Conservation (phyloP, 805 yeast genomes). For the Nakazawaea ernobii region DNA sequence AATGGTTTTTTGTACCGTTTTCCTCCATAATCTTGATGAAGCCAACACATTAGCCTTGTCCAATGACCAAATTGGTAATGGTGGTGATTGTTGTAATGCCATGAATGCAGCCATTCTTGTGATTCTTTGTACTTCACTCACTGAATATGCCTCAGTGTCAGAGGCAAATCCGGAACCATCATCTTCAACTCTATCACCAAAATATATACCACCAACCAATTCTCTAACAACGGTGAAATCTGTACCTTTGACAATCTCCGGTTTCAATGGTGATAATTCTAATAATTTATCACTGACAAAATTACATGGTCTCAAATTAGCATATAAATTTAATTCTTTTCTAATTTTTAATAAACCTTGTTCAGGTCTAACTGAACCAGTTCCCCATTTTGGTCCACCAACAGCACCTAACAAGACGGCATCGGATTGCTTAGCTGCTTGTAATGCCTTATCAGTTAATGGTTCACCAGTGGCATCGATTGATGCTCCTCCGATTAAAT, state of each 20-base stretch:
- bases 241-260: constrained; percentile 83
- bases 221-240: constrained; percentile 93
- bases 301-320: constrained; percentile 94
- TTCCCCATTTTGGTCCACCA: constrained; percentile 99
- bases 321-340: constrained; percentile 89
- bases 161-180: constrained; percentile 81
- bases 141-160: constrained; percentile 91
- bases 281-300: constrained; percentile 82
- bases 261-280: constrained; percentile 81
- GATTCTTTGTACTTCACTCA: constrained; percentile 89
- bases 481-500: constrained; percentile 96
- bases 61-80: constrained; percentile 90
- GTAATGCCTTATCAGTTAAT: constrained; percentile 77
- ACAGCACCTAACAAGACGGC: constrained; percentile 98
- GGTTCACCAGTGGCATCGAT: constrained; percentile 96
- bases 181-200: constrained; percentile 93
- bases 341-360: constrained; percentile 93
- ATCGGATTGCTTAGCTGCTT: constrained; percentile 78
- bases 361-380: constrained; percentile 94
- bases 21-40: constrained; percentile 93
- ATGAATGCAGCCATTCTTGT: constrained; percentile 97
- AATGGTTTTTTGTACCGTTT: constrained; percentile 81
- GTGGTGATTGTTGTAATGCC: constrained; percentile 91
- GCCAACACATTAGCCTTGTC: constrained; percentile 98
- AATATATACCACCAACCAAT: constrained; percentile 96